Percentiles rank a stretch among this genome's conserved stretches.
Conservation (phyloP, 208 protist species). For the Trypanosoma boissoni region DNA sequence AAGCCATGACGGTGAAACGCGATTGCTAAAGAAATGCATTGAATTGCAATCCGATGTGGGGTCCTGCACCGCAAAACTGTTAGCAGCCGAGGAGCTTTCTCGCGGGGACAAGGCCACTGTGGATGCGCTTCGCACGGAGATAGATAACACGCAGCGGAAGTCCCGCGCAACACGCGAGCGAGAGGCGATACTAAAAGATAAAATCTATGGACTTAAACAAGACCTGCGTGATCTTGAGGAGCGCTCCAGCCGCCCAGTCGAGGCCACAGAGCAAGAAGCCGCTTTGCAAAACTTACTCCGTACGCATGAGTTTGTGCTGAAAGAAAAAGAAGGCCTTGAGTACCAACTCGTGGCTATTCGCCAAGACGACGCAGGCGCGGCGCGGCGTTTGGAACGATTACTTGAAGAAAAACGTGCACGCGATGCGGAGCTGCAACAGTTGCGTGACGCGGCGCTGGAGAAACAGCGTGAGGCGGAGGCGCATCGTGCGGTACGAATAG, state of each 20-base stretch:
- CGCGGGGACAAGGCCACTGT: conserved; percentile 96
- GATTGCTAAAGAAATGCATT: conserved; percentile 94
- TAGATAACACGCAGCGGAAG: conserved; percentile 94
- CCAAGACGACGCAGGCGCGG: conserved; percentile 31
- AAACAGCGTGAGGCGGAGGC: conserved; percentile 59
- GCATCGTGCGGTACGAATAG: conserved; percentile 52
- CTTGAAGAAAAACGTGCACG: conserved; percentile 44
- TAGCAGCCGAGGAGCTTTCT: conserved; percentile 91
- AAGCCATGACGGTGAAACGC: conserved; percentile 97
- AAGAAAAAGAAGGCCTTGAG: conserved; percentile 85
- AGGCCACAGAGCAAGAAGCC: conserved; percentile 92
- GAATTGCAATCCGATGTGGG: conserved; percentile 96
- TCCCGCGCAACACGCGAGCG: conserved; percentile 90
- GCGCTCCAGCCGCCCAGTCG: conserved; percentile 81
- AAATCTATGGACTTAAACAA: conserved; percentile 90
- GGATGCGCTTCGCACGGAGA: conserved; percentile 88
- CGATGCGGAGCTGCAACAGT: conserved; percentile 40
- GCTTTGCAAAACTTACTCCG: conserved; percentile 91
- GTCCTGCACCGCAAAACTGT: conserved; percentile 93
- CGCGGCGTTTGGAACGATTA: conserved; percentile 50
- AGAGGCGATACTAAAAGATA: conserved; percentile 92
- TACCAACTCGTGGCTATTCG: conserved; percentile 57
- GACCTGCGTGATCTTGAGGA: conserved; percentile 93
- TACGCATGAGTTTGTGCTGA: conserved; percentile 89
- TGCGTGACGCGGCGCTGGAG: conserved; percentile 36